phyloP scores from a whole-genome alignment of 2,329 filamentous ascomycete genomes.

The Claviceps maximensis region DNA sequence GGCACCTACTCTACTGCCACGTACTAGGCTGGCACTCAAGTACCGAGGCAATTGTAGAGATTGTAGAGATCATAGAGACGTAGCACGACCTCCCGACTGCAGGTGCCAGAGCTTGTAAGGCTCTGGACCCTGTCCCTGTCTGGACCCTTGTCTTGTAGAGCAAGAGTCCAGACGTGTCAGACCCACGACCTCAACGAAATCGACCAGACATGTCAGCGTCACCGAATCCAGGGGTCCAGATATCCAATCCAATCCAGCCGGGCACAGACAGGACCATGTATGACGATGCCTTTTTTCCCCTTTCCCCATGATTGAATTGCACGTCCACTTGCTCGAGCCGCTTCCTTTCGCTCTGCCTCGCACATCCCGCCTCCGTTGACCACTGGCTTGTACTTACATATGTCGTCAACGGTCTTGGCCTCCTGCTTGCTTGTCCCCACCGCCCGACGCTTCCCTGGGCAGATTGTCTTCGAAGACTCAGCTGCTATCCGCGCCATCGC shows the following conservation, averaged over 20 bases:
- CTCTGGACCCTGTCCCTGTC: too few species aligned
- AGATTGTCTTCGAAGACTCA: not conserved
- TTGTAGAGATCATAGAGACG: too few species aligned
- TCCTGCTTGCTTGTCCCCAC: not conserved
- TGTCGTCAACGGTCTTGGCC: slow-evolving; percentile 2
- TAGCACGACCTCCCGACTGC: too few species aligned
- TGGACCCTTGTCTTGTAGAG: not conserved
- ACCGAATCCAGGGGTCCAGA: slow-evolving; percentile 3
- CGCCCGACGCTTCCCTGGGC: not conserved
- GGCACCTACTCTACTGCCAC: too few species aligned
- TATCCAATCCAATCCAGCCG: not conserved
- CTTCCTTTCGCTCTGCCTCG: not conserved
- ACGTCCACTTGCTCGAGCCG: too few species aligned
- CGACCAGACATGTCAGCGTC: not conserved
- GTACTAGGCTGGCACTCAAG: too few species aligned
- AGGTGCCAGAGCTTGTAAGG: too few species aligned
- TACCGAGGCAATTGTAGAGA: too few species aligned
- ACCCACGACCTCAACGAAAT: not conserved
- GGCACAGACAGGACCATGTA: not conserved
- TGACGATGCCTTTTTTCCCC: slow-evolving; percentile 4
- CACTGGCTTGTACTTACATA: not conserved
- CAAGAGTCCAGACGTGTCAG: not conserved
- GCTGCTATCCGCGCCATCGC: not conserved
- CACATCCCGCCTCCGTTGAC: not conserved
- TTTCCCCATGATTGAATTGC: too few species aligned